These are phyloP conservation scores for Mycocentrospora acerina DNA, from an alignment of 2,329 filamentous ascomycete genomes.

Conservation along the genomic window DNA sequence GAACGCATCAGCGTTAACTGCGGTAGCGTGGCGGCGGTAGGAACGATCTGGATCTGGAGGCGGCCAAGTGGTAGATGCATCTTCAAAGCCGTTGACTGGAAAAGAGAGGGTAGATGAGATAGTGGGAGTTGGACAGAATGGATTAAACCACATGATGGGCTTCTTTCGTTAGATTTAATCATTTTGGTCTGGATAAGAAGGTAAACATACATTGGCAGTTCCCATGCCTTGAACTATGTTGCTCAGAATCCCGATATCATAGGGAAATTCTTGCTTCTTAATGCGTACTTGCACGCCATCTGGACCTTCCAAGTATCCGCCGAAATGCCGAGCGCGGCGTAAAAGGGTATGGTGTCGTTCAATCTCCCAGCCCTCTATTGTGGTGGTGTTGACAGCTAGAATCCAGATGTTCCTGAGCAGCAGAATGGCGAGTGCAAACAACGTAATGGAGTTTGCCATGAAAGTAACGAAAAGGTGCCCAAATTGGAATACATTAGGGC, in stretches of 20 bases:
- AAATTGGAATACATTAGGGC: constrained; percentile 63
- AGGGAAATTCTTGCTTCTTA: constrained; percentile 73
- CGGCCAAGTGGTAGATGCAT: constrained; percentile 45
- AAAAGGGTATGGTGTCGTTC: constrained; percentile 51
- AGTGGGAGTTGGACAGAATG: constrained; percentile 58
- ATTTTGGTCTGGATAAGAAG: too few relatives aligned
- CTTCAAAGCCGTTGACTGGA: constrained; percentile 76
- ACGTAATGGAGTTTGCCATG: constrained; percentile 59
- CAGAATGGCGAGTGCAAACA: constrained; percentile 65
- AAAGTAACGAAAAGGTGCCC: constrained; percentile 62
- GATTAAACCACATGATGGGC: constrained; percentile 67
- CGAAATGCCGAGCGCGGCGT: constrained; percentile 50
- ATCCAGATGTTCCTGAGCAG: constrained; percentile 60
- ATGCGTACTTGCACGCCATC: constrained; percentile 58
- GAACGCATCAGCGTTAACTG: constrained; percentile 35
- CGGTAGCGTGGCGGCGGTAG: constrained; percentile 14
- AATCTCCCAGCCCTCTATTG: constrained; percentile 76
- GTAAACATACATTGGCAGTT: constrained; percentile 51
- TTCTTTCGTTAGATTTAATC: neutral
- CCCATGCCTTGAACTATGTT: constrained; percentile 80
- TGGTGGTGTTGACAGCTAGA: constrained; percentile 70
- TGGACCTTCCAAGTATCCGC: constrained; percentile 59
- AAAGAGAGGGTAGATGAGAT: constrained; percentile 59
- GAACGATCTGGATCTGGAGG: constrained; percentile 53
- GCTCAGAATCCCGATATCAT: constrained; percentile 72